These are phyloP conservation scores for Rhynchosporium secalis DNA, from an alignment of 2,329 filamentous ascomycete species.

Conservation along the genomic window DNA sequence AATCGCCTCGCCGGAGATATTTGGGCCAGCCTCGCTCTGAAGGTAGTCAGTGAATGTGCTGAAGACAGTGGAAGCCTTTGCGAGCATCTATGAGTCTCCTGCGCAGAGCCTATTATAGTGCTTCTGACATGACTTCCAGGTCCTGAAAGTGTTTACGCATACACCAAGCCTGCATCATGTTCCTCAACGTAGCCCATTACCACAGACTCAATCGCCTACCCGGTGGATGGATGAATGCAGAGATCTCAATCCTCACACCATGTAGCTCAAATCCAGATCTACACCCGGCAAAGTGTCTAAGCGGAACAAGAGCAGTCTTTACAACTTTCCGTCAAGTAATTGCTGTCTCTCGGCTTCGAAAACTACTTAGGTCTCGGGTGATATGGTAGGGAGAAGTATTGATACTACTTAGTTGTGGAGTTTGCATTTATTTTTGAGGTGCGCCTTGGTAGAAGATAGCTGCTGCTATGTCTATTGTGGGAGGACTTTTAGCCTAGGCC, in stretches of 20 bases:
- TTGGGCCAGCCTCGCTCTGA: too few relatives aligned
- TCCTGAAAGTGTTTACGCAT: not conserved
- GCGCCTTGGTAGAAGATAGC: not conserved
- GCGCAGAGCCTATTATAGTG: not conserved
- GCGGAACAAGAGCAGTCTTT: not conserved
- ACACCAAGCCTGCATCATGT: not conserved
- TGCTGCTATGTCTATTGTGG: conserved; percentile 1
- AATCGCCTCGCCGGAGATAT: too few relatives aligned
- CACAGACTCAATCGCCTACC: not conserved
- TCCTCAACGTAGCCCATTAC: not conserved
- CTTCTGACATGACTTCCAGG: not conserved
- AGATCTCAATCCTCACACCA: not conserved
- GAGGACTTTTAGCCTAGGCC: not conserved
- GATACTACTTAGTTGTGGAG: not conserved
- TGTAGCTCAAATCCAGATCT: not conserved
- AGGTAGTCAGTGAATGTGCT: too few relatives aligned
- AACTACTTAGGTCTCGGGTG: not conserved
- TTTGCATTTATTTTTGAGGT: conserved; percentile 10
- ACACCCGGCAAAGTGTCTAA: not conserved
- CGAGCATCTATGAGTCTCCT: too few relatives aligned
- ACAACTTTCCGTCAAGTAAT: not conserved
- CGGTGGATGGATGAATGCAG: not conserved
- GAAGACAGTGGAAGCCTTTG: too few relatives aligned
- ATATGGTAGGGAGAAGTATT: conserved; percentile 5
- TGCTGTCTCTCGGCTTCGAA: not conserved